Percentiles rank a stretch among this genome's conserved stretches.
These are phyloP conservation scores for Oryza rufipogon DNA, from an alignment of 176 grass and related monocot species.

Conservation along the genomic window DNA sequence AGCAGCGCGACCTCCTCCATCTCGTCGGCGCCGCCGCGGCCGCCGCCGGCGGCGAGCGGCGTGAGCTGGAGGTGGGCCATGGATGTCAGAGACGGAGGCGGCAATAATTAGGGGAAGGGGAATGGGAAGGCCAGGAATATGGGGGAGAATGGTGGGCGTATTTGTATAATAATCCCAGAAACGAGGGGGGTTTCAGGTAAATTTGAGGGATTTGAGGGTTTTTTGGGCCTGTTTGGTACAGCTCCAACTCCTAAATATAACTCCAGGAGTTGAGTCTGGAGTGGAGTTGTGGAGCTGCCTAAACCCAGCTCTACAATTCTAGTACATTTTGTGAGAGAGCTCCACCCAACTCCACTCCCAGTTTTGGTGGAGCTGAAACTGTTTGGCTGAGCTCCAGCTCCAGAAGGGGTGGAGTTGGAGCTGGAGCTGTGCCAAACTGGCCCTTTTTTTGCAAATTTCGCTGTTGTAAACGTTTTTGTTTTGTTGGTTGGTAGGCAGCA, in stretches of 20 bases:
- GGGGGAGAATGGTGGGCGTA: background rate
- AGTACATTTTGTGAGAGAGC: too few relatives aligned
- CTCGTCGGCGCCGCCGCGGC: slow-evolving; percentile 40
- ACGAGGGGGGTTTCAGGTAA: background rate
- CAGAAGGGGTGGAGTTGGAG: too few relatives aligned
- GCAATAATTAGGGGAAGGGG: background rate
- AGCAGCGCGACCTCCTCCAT: slow-evolving; percentile 90
- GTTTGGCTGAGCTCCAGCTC: too few relatives aligned
- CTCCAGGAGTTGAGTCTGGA: too few relatives aligned
- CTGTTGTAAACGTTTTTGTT: background rate
- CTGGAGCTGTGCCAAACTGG: too few relatives aligned
- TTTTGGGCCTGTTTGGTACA: too few relatives aligned
- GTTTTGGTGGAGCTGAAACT: too few relatives aligned
- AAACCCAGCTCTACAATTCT: too few relatives aligned
- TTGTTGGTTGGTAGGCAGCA: too few relatives aligned
- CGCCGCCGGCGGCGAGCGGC: slow-evolving; percentile 38
- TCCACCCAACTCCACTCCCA: too few relatives aligned
- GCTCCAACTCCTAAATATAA: too few relatives aligned
- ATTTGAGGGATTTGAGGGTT: background rate
- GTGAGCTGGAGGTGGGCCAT: slow-evolving; percentile 75
- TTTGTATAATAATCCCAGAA: slow-evolving; percentile 6
- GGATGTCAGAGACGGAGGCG: slow-evolving; percentile 25
- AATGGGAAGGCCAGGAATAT: slow-evolving; percentile 5
- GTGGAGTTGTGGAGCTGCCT: too few relatives aligned
- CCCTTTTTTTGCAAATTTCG: slow-evolving; percentile 23